Evolutionary conservation across 345 rosid genomes (phyloP).

Genomic region (Hypericum androsaemum): DNA sequence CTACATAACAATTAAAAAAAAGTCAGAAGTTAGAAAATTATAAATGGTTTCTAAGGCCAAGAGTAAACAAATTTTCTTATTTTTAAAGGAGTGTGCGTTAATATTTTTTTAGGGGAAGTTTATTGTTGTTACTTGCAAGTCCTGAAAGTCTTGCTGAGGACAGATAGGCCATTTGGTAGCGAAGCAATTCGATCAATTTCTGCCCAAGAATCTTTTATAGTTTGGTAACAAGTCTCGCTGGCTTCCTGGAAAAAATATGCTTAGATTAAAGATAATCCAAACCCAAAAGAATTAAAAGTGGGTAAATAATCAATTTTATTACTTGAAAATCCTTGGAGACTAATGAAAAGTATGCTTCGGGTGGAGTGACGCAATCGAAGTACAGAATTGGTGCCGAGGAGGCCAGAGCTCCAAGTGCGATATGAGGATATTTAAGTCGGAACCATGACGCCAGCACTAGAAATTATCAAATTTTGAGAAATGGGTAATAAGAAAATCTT

Average conservation of each 20-base stretch:
- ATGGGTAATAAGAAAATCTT: not conserved
- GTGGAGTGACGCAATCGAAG: conserved; percentile 20
- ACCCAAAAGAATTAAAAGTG: not conserved
- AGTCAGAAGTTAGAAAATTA: too few relatives aligned
- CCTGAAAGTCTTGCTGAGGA: conserved; percentile 48
- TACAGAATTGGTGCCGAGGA: conserved; percentile 24
- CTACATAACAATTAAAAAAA: not conserved
- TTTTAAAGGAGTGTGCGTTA: too few relatives aligned
- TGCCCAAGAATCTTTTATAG: conserved; percentile 42
- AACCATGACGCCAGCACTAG: conserved; percentile 28
- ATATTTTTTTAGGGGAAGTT: too few relatives aligned
- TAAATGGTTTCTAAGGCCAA: too few relatives aligned
- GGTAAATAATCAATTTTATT: not conserved
- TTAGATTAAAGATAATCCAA: not conserved
- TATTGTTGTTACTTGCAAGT: conserved; percentile 43
- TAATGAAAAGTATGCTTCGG: conserved; percentile 12
- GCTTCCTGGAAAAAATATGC: conserved; percentile 27
- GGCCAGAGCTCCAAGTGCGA: conserved; percentile 20
- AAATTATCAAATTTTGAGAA: not conserved
- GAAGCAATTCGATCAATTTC: conserved; percentile 46
- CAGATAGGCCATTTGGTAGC: conserved; percentile 32
- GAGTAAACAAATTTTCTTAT: too few relatives aligned
- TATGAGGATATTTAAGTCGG: conserved; percentile 26
- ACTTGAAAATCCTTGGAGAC: conserved; percentile 21
- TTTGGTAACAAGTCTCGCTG: conserved; percentile 46